Evolutionary conservation across 352 stramenopile species (phyloP), one percentile per base, ranked within the genome.

Genomic region (Globisporangium irregulare): DNA sequence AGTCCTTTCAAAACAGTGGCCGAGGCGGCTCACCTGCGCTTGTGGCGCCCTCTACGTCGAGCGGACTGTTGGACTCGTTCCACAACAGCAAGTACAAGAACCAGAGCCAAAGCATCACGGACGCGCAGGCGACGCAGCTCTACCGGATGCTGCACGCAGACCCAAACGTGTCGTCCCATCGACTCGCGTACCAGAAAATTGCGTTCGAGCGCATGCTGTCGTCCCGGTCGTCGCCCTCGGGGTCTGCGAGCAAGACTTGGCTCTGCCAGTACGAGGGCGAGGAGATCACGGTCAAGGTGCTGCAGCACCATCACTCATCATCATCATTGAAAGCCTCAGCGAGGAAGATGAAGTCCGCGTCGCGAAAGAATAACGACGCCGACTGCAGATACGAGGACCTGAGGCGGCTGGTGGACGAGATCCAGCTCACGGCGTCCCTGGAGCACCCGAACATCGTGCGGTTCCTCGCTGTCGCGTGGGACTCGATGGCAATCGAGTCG

Each of bases 391-490:
- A 55, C 46, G 70, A 73, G 14, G 70, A 73, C n/a, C 65, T 81
- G 2, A 46, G 76, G 34, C 64, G 68, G 1, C 86, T 91, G 34
- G 59, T 82, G 48, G 70, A 58, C 36, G 78, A 78, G 60, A 86
- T 76, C 63, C 46, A 78, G 55, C 46, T 75, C n/a, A 84, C 69
- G 1, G 75, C 76, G 5, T 72, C 64, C 32, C 59, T 89, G 27
- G 69, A 76, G 6, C 82, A 91, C 61, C 77, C 79, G 0, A 78
- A 91, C 65, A 71, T 91, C 29, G 67, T 82, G 10, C 62, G 64
- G 0, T 82, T 88, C 57, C 61, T 91, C 24, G 82, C 77, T n/a
- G 77, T 91, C 2, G 82, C 82, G 5, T 91, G 82, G 82, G 75
- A 69, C 12, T 62, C 46, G 6, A 64, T 32, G 12, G 36, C 54